Evolutionary conservation across 2,329 filamentous ascomycete genomes (phyloP), one percentile per base, ranked within the genome.

Genomic region (Sclerotiophoma versabilis): DNA sequence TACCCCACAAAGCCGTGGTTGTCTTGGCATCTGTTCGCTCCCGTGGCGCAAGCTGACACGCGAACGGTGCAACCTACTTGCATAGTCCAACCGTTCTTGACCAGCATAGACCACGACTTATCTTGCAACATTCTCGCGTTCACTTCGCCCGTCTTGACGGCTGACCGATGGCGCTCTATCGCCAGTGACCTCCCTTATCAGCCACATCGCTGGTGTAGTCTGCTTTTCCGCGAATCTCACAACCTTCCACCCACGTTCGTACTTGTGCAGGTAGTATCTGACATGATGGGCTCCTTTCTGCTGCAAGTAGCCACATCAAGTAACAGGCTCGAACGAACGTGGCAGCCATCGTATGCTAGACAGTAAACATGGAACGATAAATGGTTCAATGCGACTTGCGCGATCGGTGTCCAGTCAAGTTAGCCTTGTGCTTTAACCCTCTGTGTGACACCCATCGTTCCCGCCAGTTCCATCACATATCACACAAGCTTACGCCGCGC

Each of bases 21-120:
- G 19, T 22, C 43, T 39, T 43, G 30, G 49, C 43, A 27, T 7
- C 9, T 27, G 27, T 27, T 20, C 12, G 27, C 22, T 20, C 22
- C 30, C 43, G 23, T 45, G 42, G n/a, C 42, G 30, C 22, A 29
- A 30, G 12, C 11, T 39, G 27, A 39, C 42, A 30, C 30, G 22
- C 23, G 26, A 15, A 26, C 15, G 44, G 11, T 12, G 12, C 12
- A 36, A 36, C 19, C 32, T 48, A 54, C 44, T 38, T 48, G 50
- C 49, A 43, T 42, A 7, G 26, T 15, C 26, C 6, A 25, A 15
- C 3, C n/a, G 17, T 1, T 29, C 23, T 37, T 4, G 12, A 11
- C 11, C 14, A 2, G 23, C 20, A 27, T 4, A 23, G 19, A 17
- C 17, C 2, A 12, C 37, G 7, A 23, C 14, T 19, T 38, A 19